These are phyloP conservation scores for Phytopythium oedochilum DNA, from an alignment of 352 stramenopile species.

Conservation along the genomic window DNA sequence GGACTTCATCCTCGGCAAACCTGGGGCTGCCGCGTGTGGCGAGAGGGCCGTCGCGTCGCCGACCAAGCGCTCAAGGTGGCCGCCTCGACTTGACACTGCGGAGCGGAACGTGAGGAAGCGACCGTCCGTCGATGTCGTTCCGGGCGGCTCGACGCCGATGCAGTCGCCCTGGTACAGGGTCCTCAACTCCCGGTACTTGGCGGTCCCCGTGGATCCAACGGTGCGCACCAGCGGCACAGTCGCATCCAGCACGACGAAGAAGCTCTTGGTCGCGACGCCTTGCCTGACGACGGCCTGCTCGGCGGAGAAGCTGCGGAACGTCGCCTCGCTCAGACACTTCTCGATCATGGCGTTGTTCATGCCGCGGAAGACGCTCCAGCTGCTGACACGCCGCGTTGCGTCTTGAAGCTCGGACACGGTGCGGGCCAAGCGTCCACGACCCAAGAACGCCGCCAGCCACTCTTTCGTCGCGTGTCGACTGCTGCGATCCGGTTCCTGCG, in stretches of 20 bases:
- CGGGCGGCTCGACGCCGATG: slow-evolving; percentile 44
- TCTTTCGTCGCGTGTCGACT: background rate
- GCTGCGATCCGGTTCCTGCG: background rate
- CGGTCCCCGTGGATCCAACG: slow-evolving; percentile 31
- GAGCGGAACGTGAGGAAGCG: slow-evolving; percentile 24
- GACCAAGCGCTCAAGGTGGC: background rate
- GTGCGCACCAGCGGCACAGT: slow-evolving; percentile 40
- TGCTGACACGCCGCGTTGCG: slow-evolving; percentile 6
- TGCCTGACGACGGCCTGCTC: slow-evolving; percentile 41
- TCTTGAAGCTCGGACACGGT: background rate
- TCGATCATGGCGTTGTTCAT: slow-evolving; percentile 45
- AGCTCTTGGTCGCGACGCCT: slow-evolving; percentile 24
- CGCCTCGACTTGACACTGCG: slow-evolving; percentile 12
- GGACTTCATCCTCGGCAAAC: slow-evolving; percentile 3
- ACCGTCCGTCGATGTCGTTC: slow-evolving; percentile 30
- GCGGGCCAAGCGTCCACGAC: background rate
- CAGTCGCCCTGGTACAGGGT: slow-evolving; percentile 52
- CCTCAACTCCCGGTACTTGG: slow-evolving; percentile 36
- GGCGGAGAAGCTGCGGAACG: slow-evolving; percentile 24
- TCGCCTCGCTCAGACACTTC: slow-evolving; percentile 42
- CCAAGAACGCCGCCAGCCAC: background rate
- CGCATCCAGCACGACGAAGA: slow-evolving; percentile 42
- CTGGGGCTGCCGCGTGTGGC: slow-evolving; percentile 7
- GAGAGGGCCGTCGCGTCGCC: background rate
- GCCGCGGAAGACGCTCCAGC: slow-evolving; percentile 50